Base-by-base conservation (phyloP, 164 flowering plant genomes). In the Vitis riparia region DNA sequence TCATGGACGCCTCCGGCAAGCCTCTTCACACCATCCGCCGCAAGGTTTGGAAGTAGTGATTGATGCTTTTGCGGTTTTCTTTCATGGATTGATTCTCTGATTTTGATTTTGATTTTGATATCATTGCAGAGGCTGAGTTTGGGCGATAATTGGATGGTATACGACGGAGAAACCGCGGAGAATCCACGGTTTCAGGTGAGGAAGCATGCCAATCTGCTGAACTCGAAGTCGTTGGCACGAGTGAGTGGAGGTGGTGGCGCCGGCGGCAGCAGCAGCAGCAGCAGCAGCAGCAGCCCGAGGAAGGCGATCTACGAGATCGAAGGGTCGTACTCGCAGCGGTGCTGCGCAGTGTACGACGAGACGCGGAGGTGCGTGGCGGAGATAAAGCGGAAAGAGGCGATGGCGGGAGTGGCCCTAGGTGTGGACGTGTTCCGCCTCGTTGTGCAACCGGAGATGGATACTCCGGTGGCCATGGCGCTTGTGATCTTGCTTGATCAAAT, bases 11-110 rank as follows among this genome's bases (percentile, higher is more conserved):
- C 62, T 51, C 75, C 16, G 98, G 98, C 68, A 78, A 65, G 15
- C 80, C 93, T 15, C 89, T 91, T 51, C 82, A 89, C 77, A 87
- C 92, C 70, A 82, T 93, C 82, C 97, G 97, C 51, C 92, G 94
- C 65, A 93, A 91, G 98, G 98, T 93, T 75, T 14, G 1, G 13
- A 5, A 5, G 11, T 3, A 9, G 23, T 9, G 7, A 10, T 30
- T 32, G 10, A 11, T 23, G 37, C 4, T 30, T 9, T 23, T 60
- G 27, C 12, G 8, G 49, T 29, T 15, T 19, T 10, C 4, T 27
- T 13, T 51, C 23, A 44, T 15, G 11, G 5, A n/a, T 29, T 55
- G 32, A 10, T 57, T 19, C 11, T 58, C 16, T 58, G 37, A 19
- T 44, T 19, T n/a, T 48, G 51, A 56, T 53, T 48, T 53, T n/a